phyloP scores from a whole-genome alignment of 345 rosid genomes.

The Arabidopsis arenosa region DNA sequence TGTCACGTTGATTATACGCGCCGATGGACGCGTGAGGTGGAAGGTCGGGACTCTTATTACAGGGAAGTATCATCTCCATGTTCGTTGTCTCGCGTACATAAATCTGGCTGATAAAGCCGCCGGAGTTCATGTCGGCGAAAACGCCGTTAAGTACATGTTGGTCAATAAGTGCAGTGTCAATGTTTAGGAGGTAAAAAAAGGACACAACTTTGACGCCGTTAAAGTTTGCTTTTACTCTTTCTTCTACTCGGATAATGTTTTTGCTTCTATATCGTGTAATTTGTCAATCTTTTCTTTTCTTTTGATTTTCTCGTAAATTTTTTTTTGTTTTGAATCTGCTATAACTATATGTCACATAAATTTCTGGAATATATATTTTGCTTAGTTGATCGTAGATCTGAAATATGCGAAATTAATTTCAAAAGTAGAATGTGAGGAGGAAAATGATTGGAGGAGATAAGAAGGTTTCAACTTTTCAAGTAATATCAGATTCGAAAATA shows the following conservation, averaged over 20 bases:
- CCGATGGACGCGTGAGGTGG: slow-evolving; percentile 85
- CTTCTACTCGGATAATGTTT: slow-evolving; percentile 10
- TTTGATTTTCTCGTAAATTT: slow-evolving; percentile 18
- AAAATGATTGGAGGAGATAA: slow-evolving; percentile 27
- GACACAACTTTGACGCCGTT: slow-evolving; percentile 19
- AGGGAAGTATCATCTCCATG: slow-evolving; percentile 67
- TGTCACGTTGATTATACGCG: slow-evolving; percentile 55
- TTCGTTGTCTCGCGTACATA: slow-evolving; percentile 61
- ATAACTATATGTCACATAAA: neutral
- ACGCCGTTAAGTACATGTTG: slow-evolving; percentile 74
- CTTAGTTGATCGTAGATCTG: neutral
- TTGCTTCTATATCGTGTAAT: slow-evolving; percentile 13
- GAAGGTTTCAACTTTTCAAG: neutral
- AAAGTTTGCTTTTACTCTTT: slow-evolving; percentile 6
- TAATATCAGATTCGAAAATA: neutral
- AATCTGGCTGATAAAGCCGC: slow-evolving; percentile 50
- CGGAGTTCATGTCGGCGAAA: slow-evolving; percentile 58
- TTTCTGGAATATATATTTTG: neutral
- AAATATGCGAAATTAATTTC: neutral
- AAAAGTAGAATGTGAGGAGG: slow-evolving; percentile 30
- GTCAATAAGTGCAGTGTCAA: slow-evolving; percentile 63
- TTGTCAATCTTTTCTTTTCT: neutral
- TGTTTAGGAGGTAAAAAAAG: slow-evolving; percentile 40
- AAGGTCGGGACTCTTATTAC: slow-evolving; percentile 67
- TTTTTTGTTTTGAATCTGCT: neutral